These are phyloP conservation scores for Penicillium freii DNA, from an alignment of 2,329 filamentous ascomycete genomes.

Conservation along the genomic window DNA sequence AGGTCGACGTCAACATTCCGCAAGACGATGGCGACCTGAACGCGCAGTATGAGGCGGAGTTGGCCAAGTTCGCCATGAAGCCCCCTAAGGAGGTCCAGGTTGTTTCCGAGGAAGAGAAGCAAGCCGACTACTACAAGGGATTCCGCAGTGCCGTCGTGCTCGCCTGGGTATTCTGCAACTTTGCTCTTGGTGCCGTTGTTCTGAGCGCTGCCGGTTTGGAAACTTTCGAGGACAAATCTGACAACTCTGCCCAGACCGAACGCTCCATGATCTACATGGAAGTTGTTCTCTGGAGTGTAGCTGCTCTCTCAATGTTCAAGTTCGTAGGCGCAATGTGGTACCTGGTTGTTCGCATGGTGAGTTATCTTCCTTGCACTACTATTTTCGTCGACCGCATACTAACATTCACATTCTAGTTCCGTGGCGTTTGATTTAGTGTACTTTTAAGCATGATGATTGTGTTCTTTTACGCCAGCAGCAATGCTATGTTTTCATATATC, in stretches of 20 bases:
- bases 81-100: constrained; percentile 62
- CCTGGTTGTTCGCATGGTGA: constrained; percentile 82
- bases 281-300: constrained; percentile 85
- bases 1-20: constrained; percentile 81
- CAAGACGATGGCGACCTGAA: constrained; percentile 95
- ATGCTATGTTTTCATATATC: constrained; percentile 21
- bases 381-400: constrained; percentile 16
- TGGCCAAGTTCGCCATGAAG: constrained; percentile 71
- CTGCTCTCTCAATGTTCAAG: constrained; percentile 77
- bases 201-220: constrained; percentile 82
- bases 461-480: constrained; percentile 14
- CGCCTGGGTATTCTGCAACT: constrained; percentile 95
- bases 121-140: constrained; percentile 98
- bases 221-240: constrained; percentile 49
- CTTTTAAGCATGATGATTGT: constrained; percentile 11
- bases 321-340: constrained; percentile 91
- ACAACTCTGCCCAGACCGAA: constrained; percentile 48
- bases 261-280: constrained; percentile 80
- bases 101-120: constrained; percentile 65
- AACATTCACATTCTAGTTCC: constrained; percentile 46
- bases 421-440: constrained; percentile 45
- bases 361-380: constrained; percentile 35
- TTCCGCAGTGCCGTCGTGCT: constrained; percentile 90
- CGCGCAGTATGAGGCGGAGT: constrained; percentile 85
- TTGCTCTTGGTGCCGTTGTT: constrained; percentile 81